phyloP scores from a whole-genome alignment of 768 basidiomycete species.

The Pulveroboletus frians region DNA sequence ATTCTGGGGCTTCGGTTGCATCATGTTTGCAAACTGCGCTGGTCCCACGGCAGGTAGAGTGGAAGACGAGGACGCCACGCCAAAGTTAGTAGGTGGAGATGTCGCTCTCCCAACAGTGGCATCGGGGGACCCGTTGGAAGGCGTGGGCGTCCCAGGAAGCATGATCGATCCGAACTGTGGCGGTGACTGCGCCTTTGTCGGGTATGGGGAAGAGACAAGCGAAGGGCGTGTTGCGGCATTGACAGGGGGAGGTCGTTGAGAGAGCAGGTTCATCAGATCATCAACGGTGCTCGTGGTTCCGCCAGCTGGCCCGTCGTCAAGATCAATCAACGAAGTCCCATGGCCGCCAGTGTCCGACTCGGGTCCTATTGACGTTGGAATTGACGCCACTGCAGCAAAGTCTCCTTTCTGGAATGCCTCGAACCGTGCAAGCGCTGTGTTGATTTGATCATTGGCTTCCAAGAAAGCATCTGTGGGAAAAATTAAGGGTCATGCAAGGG shows the following conservation, averaged over 20 bases:
- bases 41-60: not conserved
- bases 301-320: conserved; percentile 49
- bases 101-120: conserved; percentile 7
- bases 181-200: conserved; percentile 13
- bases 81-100: conserved; percentile 11
- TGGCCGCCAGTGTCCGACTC: conserved; percentile 17
- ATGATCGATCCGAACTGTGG: conserved; percentile 37
- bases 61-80: conserved; percentile 1
- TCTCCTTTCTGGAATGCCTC: conserved; percentile 94
- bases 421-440: conserved; percentile 83
- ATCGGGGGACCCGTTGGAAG: conserved; percentile 17
- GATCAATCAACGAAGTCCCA: conserved; percentile 64
- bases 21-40: conserved; percentile 11
- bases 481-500: not conserved
- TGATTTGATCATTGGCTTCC: conserved; percentile 97
- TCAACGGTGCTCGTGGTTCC: conserved; percentile 32
- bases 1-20: conserved; percentile 17
- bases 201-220: conserved; percentile 13
- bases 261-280: conserved; percentile 65
- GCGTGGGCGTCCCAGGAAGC: conserved; percentile 38
- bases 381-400: conserved; percentile 64
- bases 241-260: conserved; percentile 18
- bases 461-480: conserved; percentile 73
- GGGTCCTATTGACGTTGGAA: conserved; percentile 54
- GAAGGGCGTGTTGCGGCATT: conserved; percentile 29